Evolutionary conservation across 2,329 filamentous ascomycete genomes (phyloP).

Genomic region (Sporothrix euskadiensis): DNA sequence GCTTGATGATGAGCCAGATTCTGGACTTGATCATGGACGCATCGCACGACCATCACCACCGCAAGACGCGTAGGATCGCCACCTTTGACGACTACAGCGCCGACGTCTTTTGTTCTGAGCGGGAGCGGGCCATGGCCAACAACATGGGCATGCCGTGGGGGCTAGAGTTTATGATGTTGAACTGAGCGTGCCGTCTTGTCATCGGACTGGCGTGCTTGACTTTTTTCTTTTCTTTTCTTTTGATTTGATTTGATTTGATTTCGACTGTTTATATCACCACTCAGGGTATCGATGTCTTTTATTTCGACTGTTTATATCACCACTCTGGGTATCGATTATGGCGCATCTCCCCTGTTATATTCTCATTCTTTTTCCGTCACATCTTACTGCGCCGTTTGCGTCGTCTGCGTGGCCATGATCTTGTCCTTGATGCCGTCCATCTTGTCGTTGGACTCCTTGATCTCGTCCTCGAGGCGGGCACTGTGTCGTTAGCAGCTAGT

Average conservation of each 20-base stretch:
- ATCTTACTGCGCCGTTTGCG: conserved; percentile 50
- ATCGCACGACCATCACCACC: conserved; percentile 35
- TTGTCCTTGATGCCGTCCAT: conserved; percentile 61
- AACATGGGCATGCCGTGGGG: conserved; percentile 44
- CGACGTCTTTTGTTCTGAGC: conserved; percentile 37
- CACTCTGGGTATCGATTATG: conserved; percentile 18
- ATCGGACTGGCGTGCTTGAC: background rate
- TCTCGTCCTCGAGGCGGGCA: conserved; percentile 49
- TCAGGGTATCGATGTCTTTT: conserved; percentile 13
- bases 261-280: conserved; percentile 8
- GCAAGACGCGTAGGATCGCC: background rate
- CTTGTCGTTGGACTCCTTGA: conserved; percentile 58
- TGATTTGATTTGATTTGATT: background rate
- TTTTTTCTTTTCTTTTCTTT: no score
- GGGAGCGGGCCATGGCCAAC: conserved; percentile 37
- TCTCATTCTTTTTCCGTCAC: conserved; percentile 15
- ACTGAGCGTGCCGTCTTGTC: conserved; percentile 34
- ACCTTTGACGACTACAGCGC: conserved; percentile 35
- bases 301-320: background rate
- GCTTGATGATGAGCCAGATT: conserved; percentile 40
- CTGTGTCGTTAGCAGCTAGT: conserved; percentile 30
- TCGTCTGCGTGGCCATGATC: conserved; percentile 57
- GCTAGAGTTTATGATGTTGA: conserved; percentile 43
- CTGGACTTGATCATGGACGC: conserved; percentile 39
- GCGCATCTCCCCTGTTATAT: conserved; percentile 10